A percentile compares a stretch with the other conserved stretches of the same genome.
phyloP scores from a whole-genome alignment of 73 alveolate species.

The Uronychia binucleata region DNA sequence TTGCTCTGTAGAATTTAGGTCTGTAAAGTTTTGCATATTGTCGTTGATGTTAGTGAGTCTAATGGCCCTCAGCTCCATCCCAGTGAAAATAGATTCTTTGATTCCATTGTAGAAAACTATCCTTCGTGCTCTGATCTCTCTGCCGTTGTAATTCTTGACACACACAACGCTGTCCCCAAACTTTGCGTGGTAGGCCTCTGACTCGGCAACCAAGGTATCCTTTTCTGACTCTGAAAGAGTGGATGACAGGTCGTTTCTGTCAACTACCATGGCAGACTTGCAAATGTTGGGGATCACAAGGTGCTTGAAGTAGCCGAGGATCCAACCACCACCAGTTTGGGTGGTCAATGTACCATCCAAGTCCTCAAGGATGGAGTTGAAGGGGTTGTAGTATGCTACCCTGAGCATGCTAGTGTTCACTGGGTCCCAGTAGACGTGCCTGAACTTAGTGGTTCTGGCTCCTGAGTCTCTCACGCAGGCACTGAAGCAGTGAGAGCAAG shows the following conservation, averaged over 20 bases:
- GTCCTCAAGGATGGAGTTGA: constrained; percentile 20
- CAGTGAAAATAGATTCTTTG: no score
- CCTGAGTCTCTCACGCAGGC: constrained; percentile 10
- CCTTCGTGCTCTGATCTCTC: no score
- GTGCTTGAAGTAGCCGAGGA: constrained; percentile 16
- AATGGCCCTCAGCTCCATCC: no score
- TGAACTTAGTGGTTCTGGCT: constrained; percentile 12
- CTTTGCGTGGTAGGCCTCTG: background rate
- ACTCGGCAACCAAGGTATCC: background rate
- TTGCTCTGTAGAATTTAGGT: background rate
- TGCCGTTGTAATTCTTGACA: no score
- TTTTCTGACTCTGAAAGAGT: background rate
- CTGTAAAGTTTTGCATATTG: no score
- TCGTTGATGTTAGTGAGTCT: no score
- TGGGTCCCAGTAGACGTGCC: constrained; percentile 6
- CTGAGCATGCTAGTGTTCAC: background rate
- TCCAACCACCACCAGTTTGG: constrained; percentile 20
- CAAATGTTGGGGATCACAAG: constrained; percentile 1
- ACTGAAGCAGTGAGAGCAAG: constrained; percentile 28
- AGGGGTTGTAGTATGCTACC: constrained; percentile 23
- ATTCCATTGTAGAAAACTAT: no score
- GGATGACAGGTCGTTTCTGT: background rate
- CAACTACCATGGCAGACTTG: background rate
- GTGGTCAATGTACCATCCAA: constrained; percentile 14
- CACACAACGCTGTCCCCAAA: background rate